Conservation (phyloP, 148 eudicot genomes). For the Euryodendron excelsum region DNA sequence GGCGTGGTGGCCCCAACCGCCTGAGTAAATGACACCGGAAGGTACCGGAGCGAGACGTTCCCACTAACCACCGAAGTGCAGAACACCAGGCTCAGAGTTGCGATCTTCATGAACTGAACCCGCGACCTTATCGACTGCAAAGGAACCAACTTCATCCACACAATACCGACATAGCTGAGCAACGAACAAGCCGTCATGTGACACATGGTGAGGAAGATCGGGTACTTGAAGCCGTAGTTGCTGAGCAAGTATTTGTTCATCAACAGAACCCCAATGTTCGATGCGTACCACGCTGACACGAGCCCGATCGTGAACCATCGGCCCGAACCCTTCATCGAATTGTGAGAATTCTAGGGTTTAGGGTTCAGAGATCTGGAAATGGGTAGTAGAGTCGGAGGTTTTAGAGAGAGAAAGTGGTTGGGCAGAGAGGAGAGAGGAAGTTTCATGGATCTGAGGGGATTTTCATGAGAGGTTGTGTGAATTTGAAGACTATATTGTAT, state of each 20-base stretch:
- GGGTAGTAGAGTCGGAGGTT: neutral
- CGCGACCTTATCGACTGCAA: constrained; percentile 65
- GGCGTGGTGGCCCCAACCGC: constrained; percentile 90
- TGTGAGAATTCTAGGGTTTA: neutral
- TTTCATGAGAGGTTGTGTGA: neutral
- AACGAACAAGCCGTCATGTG: constrained; percentile 92
- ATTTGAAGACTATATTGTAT: neutral
- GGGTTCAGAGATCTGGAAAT: constrained; percentile 2
- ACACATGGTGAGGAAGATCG: constrained; percentile 86
- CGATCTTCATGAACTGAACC: constrained; percentile 62
- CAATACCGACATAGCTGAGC: constrained; percentile 66
- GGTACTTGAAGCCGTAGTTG: constrained; percentile 86
- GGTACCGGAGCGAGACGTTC: constrained; percentile 63
- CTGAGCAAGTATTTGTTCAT: constrained; percentile 73
- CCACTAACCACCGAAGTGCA: constrained; percentile 79
- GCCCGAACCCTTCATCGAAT: constrained; percentile 40
- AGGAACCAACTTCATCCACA: constrained; percentile 67
- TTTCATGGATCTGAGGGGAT: neutral
- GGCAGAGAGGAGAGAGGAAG: too few species aligned
- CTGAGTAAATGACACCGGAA: constrained; percentile 78
- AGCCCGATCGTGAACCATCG: constrained; percentile 63
- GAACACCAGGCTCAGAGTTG: constrained; percentile 58
- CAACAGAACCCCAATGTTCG: constrained; percentile 77
- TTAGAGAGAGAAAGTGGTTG: neutral
- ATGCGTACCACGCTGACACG: constrained; percentile 73